A percentile compares a stretch with the other conserved stretches of the same genome.
phyloP scores from a whole-genome alignment of 2,329 filamentous ascomycete genomes.

The Calonectria honghensis region DNA sequence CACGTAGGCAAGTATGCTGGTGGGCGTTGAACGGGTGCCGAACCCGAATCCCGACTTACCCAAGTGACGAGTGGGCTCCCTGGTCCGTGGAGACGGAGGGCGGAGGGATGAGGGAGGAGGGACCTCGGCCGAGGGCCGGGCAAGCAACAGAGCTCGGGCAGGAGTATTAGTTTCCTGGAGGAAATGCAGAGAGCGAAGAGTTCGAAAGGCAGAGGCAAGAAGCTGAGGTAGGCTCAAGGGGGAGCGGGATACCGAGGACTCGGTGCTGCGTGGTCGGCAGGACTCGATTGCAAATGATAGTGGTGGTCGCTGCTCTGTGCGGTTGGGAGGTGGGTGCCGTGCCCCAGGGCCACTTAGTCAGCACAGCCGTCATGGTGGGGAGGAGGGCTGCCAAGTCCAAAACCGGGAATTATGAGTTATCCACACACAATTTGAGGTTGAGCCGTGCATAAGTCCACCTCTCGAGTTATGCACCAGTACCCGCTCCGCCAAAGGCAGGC shows the following conservation, averaged over 20 bases:
- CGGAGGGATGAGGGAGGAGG: conserved; percentile 43
- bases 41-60: conserved; percentile 51
- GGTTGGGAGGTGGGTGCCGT: conserved; percentile 40
- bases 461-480: conserved; percentile 23
- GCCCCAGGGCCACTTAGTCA: conserved; percentile 36
- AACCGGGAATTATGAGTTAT: conserved; percentile 27
- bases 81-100: conserved; percentile 43
- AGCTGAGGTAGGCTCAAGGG: conserved; percentile 19
- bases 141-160: conserved; percentile 32
- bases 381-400: conserved; percentile 19
- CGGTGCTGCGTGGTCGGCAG: conserved; percentile 32
- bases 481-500: conserved; percentile 15
- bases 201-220: conserved; percentile 31
- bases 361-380: conserved; percentile 28
- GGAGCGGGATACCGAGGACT: conserved; percentile 25
- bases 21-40: conserved; percentile 37
- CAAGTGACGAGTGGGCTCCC: conserved; percentile 48
- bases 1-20: conserved; percentile 5
- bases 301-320: conserved; percentile 39
- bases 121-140: conserved; percentile 41
- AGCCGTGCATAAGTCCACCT: conserved; percentile 16
- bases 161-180: conserved; percentile 31
- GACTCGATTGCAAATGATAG: conserved; percentile 43
- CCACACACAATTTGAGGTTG: conserved; percentile 6
- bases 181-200: conserved; percentile 23